phyloP scores from a whole-genome alignment of 2,329 filamentous ascomycete species.

The Didymella sp. region DNA sequence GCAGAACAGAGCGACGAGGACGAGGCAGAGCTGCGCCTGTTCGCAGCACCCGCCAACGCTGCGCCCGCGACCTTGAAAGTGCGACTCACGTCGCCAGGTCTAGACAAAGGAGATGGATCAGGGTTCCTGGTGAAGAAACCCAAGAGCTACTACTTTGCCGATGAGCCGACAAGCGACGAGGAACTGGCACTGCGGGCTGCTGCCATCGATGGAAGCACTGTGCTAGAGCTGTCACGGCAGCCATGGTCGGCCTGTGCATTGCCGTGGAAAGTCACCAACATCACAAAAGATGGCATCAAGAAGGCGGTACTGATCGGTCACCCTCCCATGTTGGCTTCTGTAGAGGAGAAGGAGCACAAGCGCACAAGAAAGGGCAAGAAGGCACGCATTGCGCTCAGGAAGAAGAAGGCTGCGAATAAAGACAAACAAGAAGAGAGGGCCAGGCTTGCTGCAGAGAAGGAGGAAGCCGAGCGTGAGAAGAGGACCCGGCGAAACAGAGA shows the following conservation, averaged over 20 bases:
- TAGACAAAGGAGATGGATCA: slow-evolving; percentile 30
- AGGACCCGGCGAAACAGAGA: slow-evolving; percentile 46
- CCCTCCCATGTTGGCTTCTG: slow-evolving; percentile 26
- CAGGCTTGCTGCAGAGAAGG: slow-evolving; percentile 40
- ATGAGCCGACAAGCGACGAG: slow-evolving; percentile 34
- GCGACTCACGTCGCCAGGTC: slow-evolving; percentile 41
- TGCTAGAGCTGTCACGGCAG: slow-evolving; percentile 37
- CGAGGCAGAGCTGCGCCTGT: slow-evolving; percentile 46
- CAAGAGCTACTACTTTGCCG: slow-evolving; percentile 46
- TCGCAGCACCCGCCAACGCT: slow-evolving; percentile 36
- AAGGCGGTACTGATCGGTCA: slow-evolving; percentile 43
- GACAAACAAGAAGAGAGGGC: slow-evolving; percentile 35
- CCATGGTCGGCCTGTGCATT: slow-evolving; percentile 47
- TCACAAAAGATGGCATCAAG: slow-evolving; percentile 41
- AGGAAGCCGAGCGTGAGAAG: slow-evolving; percentile 47
- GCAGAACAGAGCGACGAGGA: slow-evolving; percentile 32
- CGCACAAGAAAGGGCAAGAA: slow-evolving; percentile 47
- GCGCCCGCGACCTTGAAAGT: slow-evolving; percentile 38
- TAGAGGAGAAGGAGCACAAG: slow-evolving; percentile 36
- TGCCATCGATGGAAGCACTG: slow-evolving; percentile 39
- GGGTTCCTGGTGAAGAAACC: slow-evolving; percentile 42
- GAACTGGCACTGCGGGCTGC: slow-evolving; percentile 31
- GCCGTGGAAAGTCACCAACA: slow-evolving; percentile 46
- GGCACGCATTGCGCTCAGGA: slow-evolving; percentile 43
- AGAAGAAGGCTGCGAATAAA: slow-evolving; percentile 39